These are phyloP conservation scores for Ustanciosporium gigantosporum DNA, from an alignment of 1,284 basidiomycete species.

Conservation along the genomic window DNA sequence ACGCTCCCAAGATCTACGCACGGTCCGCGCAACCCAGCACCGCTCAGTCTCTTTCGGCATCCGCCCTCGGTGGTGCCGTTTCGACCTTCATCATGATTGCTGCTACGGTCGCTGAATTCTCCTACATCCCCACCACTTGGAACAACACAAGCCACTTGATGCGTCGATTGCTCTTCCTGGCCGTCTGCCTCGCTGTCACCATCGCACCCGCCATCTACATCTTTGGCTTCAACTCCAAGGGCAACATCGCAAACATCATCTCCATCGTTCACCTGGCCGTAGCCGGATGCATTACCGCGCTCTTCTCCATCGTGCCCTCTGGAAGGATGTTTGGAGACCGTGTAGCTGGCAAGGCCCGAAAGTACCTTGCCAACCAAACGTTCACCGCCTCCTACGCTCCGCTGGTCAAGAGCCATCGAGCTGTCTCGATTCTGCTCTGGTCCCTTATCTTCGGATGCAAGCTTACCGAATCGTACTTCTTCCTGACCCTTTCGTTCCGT, in stretches of 20 bases:
- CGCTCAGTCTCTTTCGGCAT: slow-evolving; percentile 52
- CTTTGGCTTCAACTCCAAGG: slow-evolving; percentile 53
- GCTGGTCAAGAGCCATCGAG: slow-evolving; percentile 47
- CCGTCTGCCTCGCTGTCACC: slow-evolving; percentile 56
- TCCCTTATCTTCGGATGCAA: slow-evolving; percentile 60
- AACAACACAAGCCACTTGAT: slow-evolving; percentile 61
- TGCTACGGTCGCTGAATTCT: slow-evolving; percentile 58
- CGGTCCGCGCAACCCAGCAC: slow-evolving; percentile 63
- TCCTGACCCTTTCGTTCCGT: slow-evolving; percentile 60
- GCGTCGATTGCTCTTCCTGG: slow-evolving; percentile 56
- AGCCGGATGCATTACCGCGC: slow-evolving; percentile 52
- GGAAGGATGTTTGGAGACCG: slow-evolving; percentile 60
- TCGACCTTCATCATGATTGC: slow-evolving; percentile 58
- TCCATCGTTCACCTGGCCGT: slow-evolving; percentile 52
- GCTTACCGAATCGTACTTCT: slow-evolving; percentile 61
- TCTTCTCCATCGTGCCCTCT: slow-evolving; percentile 58
- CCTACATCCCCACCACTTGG: slow-evolving; percentile 60
- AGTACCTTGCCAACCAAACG: slow-evolving; percentile 61
- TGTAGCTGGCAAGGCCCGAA: slow-evolving; percentile 59
- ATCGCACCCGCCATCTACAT: slow-evolving; percentile 58
- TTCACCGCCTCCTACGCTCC: slow-evolving; percentile 59
- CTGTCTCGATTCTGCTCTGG: slow-evolving; percentile 58
- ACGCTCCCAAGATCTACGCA: slow-evolving; percentile 82
- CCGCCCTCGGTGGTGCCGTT: slow-evolving; percentile 59
- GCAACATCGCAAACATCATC: slow-evolving; percentile 48